Evolutionary conservation across 768 basidiomycete genomes (phyloP).

Genomic region (Russula olivacea): DNA sequence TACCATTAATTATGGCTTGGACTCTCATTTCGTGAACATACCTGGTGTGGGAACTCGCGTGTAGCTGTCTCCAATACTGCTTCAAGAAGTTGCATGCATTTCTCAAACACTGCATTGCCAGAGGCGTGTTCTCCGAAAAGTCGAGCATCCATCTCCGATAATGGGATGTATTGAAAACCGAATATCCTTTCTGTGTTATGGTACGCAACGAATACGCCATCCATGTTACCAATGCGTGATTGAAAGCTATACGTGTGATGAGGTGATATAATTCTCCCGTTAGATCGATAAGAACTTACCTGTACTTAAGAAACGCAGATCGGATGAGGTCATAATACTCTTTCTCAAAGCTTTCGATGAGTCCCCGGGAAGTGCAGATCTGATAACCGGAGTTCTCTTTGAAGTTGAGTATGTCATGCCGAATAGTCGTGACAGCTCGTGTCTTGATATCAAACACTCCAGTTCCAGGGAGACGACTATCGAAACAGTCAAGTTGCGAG

Average conservation of each 20-base stretch:
- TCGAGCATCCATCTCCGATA: conserved; percentile 80
- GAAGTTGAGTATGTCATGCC: conserved; percentile 80
- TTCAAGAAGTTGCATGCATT: conserved; percentile 69
- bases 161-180: conserved; percentile 89
- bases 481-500: conserved; percentile 88
- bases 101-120: conserved; percentile 73
- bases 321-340: conserved; percentile 95
- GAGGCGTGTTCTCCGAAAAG: conserved; percentile 58
- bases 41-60: conserved; percentile 59
- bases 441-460: conserved; percentile 98
- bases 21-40: conserved; percentile 31
- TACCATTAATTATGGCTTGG: conserved; percentile 5
- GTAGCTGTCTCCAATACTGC: conserved; percentile 51
- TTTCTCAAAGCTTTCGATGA: conserved; percentile 75
- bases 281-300: conserved; percentile 37
- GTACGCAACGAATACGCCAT: conserved; percentile 84
- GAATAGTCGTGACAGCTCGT: conserved; percentile 75
- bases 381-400: conserved; percentile 80
- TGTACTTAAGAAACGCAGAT: conserved; percentile 92
- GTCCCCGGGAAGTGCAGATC: conserved; percentile 58
- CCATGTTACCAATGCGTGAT: conserved; percentile 95
- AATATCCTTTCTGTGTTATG: conserved; percentile 84
- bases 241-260: conserved; percentile 60
- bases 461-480: conserved; percentile 74
- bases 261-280: neutral